A percentile compares a stretch with the other conserved stretches of the same genome.
Conservation (phyloP, 352 stramenopile genomes). For the Phytophthora nicotianae region DNA sequence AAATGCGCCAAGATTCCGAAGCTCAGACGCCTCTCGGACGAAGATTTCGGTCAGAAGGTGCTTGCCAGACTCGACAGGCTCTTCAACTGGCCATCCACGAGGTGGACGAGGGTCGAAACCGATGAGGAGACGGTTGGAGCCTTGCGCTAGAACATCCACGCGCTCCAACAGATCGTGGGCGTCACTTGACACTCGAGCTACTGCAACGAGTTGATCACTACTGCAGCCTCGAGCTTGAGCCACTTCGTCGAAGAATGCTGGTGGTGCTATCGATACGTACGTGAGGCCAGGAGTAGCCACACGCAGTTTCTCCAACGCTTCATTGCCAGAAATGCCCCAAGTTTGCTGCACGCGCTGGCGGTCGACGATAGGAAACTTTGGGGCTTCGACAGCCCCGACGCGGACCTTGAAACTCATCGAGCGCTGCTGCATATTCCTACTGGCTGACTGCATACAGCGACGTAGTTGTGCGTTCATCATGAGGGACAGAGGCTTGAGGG, state of each 20-base stretch:
- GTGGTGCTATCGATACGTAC: slow-evolving; percentile 42
- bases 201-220: slow-evolving; percentile 23
- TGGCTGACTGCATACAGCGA: slow-evolving; percentile 8
- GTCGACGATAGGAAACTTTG: slow-evolving; percentile 22
- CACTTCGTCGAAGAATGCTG: slow-evolving; percentile 33
- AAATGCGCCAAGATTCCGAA: slow-evolving; percentile 20
- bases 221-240: slow-evolving; percentile 14
- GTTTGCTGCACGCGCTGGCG: slow-evolving; percentile 33
- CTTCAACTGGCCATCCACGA: slow-evolving; percentile 23
- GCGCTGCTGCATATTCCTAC: slow-evolving; percentile 10
- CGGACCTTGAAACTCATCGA: slow-evolving; percentile 32
- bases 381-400: slow-evolving; percentile 13
- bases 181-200: slow-evolving; percentile 29
- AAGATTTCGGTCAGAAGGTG: slow-evolving; percentile 38
- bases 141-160: slow-evolving; percentile 19
- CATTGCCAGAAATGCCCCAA: slow-evolving; percentile 36
- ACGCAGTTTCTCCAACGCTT: slow-evolving; percentile 31
- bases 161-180: slow-evolving; percentile 18
- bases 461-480: slow-evolving; percentile 18
- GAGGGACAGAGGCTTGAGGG: neutral
- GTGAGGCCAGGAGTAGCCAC: slow-evolving; percentile 38
- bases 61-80: slow-evolving; percentile 9
- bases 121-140: slow-evolving; percentile 23
- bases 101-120: slow-evolving; percentile 27
- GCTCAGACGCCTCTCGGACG: slow-evolving; percentile 25